Percentiles rank a stretch among this genome's conserved stretches.
phyloP scores from a whole-genome alignment of 768 basidiomycete genomes.

The Trametopsis cervina region DNA sequence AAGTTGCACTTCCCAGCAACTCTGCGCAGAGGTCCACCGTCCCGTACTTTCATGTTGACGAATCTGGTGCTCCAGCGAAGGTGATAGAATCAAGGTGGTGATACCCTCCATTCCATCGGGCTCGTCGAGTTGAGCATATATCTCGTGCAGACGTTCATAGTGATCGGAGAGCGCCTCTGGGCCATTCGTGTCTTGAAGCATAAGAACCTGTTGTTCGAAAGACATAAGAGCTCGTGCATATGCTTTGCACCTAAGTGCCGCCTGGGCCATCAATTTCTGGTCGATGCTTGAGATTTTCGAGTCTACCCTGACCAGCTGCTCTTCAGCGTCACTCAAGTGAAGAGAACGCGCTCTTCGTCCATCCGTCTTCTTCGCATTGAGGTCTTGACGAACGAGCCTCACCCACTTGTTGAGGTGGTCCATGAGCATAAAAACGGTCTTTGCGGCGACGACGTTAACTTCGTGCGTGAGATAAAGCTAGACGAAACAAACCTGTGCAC shows the following conservation, averaged over 20 bases:
- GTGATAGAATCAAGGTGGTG: constrained; percentile 80
- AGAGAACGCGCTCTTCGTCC: background rate
- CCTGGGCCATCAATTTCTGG: constrained; percentile 83
- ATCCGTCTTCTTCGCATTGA: constrained; percentile 24
- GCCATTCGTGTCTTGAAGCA: constrained; percentile 31
- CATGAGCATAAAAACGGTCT: constrained; percentile 92
- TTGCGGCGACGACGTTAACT: background rate
- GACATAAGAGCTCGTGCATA: constrained; percentile 93
- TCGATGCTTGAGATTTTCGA: constrained; percentile 80
- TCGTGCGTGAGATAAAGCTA: background rate
- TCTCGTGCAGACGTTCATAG: constrained; percentile 91
- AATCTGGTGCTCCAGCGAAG: constrained; percentile 92
- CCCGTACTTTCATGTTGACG: constrained; percentile 97
- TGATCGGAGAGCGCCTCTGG: constrained; percentile 49
- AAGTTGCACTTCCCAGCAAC: constrained; percentile 95
- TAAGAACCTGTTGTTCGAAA: constrained; percentile 78
- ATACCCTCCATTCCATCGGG: constrained; percentile 99
- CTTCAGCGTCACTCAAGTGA: constrained; percentile 32
- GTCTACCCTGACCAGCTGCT: constrained; percentile 67
- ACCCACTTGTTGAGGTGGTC: constrained; percentile 94
- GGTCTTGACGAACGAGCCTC: constrained; percentile 63
- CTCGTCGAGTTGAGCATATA: constrained; percentile 93
- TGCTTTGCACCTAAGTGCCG: constrained; percentile 90
- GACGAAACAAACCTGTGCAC: constrained; percentile 71
- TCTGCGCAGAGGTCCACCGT: constrained; percentile 96